phyloP scores from a whole-genome alignment of 176 grass and related monocot species.

The Aegilops sharonensis region DNA sequence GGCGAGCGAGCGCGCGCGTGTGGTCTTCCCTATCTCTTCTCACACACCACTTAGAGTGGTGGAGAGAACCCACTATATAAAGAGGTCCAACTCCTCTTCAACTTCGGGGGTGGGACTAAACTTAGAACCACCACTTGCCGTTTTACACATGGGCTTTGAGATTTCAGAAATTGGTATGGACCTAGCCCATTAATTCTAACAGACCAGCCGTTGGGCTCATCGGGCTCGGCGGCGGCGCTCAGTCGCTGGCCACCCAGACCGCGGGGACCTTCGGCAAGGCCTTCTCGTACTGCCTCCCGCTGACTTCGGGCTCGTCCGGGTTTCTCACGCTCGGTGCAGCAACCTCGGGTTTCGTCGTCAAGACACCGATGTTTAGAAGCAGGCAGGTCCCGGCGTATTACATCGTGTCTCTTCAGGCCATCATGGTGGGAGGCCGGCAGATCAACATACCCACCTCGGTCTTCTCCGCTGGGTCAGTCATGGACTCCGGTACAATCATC shows the following conservation, averaged over 20 bases:
- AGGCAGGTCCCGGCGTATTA: slow-evolving; percentile 41
- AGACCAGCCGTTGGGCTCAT: slow-evolving; percentile 48
- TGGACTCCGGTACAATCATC: slow-evolving; percentile 81
- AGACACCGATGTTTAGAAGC: neutral
- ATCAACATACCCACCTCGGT: slow-evolving; percentile 21
- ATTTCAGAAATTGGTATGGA: no score
- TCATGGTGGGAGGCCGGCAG: slow-evolving; percentile 42
- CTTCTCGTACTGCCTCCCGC: slow-evolving; percentile 76
- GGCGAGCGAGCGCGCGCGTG: no score
- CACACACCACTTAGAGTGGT: no score
- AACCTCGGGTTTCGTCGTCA: slow-evolving; percentile 21
- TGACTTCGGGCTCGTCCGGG: slow-evolving; percentile 25
- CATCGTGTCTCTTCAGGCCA: slow-evolving; percentile 26
- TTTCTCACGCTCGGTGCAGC: slow-evolving; percentile 56
- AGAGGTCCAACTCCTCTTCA: no score
- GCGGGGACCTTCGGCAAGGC: slow-evolving; percentile 30
- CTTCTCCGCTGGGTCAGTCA: slow-evolving; percentile 39
- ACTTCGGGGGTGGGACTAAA: no score
- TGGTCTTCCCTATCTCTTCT: no score
- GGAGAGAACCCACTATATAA: no score
- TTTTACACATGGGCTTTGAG: no score
- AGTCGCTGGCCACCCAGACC: slow-evolving; percentile 12
- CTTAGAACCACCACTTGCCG: no score
- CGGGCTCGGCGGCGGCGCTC: slow-evolving; percentile 52
- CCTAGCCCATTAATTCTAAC: no score